Evolutionary conservation across 768 basidiomycete genomes (phyloP), one percentile per base, ranked within the genome.

Genomic region (Leccinum imitatum): DNA sequence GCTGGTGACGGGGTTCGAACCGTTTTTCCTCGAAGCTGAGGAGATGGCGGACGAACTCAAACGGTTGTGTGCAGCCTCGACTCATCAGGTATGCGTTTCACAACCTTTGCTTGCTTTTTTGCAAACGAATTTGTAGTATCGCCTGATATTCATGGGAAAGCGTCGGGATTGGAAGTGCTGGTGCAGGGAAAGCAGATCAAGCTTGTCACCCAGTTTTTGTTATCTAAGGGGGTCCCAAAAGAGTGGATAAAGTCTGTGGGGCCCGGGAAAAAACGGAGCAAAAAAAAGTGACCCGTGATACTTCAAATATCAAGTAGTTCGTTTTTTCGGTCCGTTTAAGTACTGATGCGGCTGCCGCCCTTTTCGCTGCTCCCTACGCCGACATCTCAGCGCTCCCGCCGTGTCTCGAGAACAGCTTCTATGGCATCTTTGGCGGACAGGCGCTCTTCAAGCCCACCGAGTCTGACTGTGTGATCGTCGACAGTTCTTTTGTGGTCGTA

Each of bases 101-200:
- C 13, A 15, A 57, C 2, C 44, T 23, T 37, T 33, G 41, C 14
- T n/a, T 4, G 15, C 5, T 37, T n/a, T 3, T 31, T 25, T 5
- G 37, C 31, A 4, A 30, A 39, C 57, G 44, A 62, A 27, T 14
- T 30, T 41, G 19, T n/a, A 91, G 90, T 89, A 15, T 82, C 85
- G 0, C 83, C 85, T 1, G 8, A 2, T 27, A 57, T 82, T n/a
- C 77, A 76, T 6, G 87, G 88, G 0, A 87, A 85, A 69, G 74
- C 75, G 7, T 76, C 82, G 2, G 83, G 82, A 2, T 65, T 82
- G 55, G 91, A 95, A 66, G 86, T 97, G 9, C 77, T 90, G 62
- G 87, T 96, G 0, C 95, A 96, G 68, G 95, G 95, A 2, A 90
- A 90, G 62, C 93, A 96, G 66, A 77, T 80, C 19, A 81, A 82